phyloP scores from a whole-genome alignment of 2,329 filamentous ascomycete genomes.

The Penicillium sp. region DNA sequence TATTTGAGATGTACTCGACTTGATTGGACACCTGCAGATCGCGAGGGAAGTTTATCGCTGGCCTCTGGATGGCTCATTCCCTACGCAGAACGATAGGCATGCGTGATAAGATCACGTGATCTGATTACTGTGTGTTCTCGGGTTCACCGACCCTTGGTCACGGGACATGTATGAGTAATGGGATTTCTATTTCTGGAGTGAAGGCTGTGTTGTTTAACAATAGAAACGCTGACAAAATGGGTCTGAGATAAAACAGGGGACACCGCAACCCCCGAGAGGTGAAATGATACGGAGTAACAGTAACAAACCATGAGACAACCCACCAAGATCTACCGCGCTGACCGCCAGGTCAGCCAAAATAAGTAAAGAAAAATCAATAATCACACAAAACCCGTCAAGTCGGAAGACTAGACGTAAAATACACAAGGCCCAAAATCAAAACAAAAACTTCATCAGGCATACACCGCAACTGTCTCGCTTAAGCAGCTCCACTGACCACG shows the following conservation, averaged over 20 bases:
- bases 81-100: not conserved
- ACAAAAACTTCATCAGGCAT: constrained; percentile 3
- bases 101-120: constrained; percentile 4
- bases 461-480: constrained; percentile 23
- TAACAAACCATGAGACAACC: not conserved
- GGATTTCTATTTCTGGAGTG: not conserved
- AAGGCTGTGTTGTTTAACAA: not conserved
- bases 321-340: not conserved
- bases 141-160: not conserved
- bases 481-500: constrained; percentile 21
- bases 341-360: not conserved
- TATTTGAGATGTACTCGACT: constrained; percentile 4
- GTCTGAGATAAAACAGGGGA: not conserved
- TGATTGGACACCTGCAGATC: constrained; percentile 17
- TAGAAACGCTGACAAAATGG: not conserved
- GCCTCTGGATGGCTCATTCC: constrained; percentile 20
- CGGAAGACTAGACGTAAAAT: not conserved
- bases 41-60: constrained; percentile 16
- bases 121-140: not conserved
- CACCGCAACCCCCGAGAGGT: not conserved
- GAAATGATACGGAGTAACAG: not conserved
- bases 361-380: constrained; percentile 1
- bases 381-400: not conserved
- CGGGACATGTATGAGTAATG: not conserved
- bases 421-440: not conserved